Evolutionary conservation across 2,329 filamentous ascomycete genomes (phyloP), one percentile per base, ranked within the genome.

Genomic region (Coleophoma cylindrospora): DNA sequence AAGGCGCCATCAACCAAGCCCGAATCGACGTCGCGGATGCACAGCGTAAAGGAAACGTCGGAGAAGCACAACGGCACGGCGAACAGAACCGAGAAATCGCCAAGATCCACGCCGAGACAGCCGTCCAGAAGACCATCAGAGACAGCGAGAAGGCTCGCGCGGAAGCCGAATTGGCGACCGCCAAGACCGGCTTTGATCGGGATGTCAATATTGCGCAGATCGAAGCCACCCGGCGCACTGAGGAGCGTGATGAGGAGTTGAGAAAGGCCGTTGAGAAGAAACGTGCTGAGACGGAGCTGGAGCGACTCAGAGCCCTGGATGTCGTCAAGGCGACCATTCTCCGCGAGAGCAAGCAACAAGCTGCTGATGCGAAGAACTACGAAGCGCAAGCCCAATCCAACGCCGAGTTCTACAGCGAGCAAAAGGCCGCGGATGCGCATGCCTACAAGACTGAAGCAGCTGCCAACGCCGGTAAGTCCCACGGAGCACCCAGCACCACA

Each of bases 11-110:
- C 56, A 92, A 91, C 70, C 88, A 92, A 66, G 87, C 88, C 34
- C 69, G 77, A 45, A 74, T 86, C 56, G 84, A 87, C 61, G 84
- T 84, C 3, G 80, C 81, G 43, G 80, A 82, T 50, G 81, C 81
- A 8, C 79, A 81, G 59, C 74, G 81, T 60, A 75, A 76, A 46
- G 87, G 86, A 61, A 86, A 85, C 58, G 84, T 90, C 13, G 87
- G 86, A 51, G 89, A 94, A 67, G 84, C 89, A 21, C 77, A 90
- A 65, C 86, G 88, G 61, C 81, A 84, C 62, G 89, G 89, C 56
- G 79, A 88, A 61, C 87, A 91, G 55, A 90, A 94, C 65, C 87
- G 91, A 49, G 86, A 91, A 63, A 87, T 95, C 40, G 88, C 89
- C 59, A 92, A 91, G 73, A 95, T 95, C 70, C 82, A 91, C 66